phyloP scores from a whole-genome alignment of 352 stramenopile species.

The Globisporangium megalacanthum region DNA sequence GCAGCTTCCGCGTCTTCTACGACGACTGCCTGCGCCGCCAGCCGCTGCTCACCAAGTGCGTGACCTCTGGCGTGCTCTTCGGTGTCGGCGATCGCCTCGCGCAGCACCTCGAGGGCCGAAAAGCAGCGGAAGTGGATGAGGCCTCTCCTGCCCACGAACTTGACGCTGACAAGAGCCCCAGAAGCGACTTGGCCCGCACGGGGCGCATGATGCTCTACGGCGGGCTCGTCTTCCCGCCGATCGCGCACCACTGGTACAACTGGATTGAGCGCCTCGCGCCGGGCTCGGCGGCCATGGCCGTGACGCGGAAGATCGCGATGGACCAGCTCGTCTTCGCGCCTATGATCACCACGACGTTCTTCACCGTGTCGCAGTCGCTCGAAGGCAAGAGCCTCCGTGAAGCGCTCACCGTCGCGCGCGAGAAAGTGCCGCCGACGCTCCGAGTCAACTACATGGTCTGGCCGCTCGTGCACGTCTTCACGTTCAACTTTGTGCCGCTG shows the following conservation, averaged over 20 bases:
- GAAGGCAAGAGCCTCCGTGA: constrained; percentile 28
- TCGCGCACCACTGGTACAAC: constrained; percentile 89
- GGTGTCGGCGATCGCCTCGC: constrained; percentile 57
- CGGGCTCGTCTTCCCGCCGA: constrained; percentile 76
- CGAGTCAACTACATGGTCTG: constrained; percentile 44
- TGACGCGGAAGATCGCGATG: constrained; percentile 35
- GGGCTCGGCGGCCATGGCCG: constrained; percentile 16
- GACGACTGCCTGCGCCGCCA: constrained; percentile 38
- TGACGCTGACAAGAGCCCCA: background rate
- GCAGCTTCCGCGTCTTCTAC: constrained; percentile 41
- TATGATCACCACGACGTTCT: constrained; percentile 33
- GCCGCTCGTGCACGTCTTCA: constrained; percentile 37
- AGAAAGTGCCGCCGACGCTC: constrained; percentile 32
- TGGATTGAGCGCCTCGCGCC: constrained; percentile 59
- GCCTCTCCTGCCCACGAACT: no score
- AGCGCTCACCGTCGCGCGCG: constrained; percentile 26
- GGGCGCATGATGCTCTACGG: constrained; percentile 79
- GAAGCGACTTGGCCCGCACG: constrained; percentile 17
- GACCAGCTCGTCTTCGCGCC: constrained; percentile 44
- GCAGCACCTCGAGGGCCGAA: constrained; percentile 33
- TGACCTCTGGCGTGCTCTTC: constrained; percentile 66
- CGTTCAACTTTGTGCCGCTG: constrained; percentile 43
- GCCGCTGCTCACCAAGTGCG: constrained; percentile 63
- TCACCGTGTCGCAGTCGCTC: constrained; percentile 33
- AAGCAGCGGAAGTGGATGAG: background rate